These are phyloP conservation scores for Populus hybrid DNA, from an alignment of 441 rosid species.

Conservation along the genomic window DNA sequence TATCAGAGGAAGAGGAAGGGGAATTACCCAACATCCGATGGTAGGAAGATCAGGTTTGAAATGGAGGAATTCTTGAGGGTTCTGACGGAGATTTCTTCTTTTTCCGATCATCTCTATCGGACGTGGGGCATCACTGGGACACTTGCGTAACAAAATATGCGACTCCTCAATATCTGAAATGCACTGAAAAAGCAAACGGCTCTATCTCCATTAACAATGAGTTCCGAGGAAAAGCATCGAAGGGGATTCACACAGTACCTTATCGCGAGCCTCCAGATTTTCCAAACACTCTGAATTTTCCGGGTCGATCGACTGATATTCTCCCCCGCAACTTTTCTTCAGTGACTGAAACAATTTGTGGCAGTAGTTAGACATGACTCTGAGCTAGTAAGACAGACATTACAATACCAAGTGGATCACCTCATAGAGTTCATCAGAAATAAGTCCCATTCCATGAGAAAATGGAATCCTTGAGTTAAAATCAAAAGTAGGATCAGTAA, in stretches of 20 bases:
- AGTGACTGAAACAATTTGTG: slow-evolving; percentile 36
- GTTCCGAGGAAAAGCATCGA: not conserved
- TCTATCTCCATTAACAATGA: not conserved
- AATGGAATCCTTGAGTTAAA: slow-evolving; percentile 35
- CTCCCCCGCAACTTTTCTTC: slow-evolving; percentile 43
- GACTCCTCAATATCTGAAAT: slow-evolving; percentile 17
- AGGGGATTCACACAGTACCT: slow-evolving; percentile 23
- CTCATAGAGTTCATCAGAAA: slow-evolving; percentile 43
- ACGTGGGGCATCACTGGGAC: slow-evolving; percentile 31
- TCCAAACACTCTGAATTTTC: slow-evolving; percentile 40
- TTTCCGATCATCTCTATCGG: slow-evolving; percentile 13
- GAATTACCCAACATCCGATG: slow-evolving; percentile 43
- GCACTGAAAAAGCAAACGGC: slow-evolving; percentile 34
- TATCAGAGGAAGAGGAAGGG: not conserved
- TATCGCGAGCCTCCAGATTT: slow-evolving; percentile 20
- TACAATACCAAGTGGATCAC: slow-evolving; percentile 12
- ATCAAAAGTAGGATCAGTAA: slow-evolving; percentile 30
- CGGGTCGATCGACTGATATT: slow-evolving; percentile 34
- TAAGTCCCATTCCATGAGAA: slow-evolving; percentile 43
- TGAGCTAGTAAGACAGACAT: not conserved
- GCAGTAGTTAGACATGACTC: not conserved
- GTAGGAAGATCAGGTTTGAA: slow-evolving; percentile 30
- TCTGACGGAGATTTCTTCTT: slow-evolving; percentile 38
- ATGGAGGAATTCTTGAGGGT: slow-evolving; percentile 14
- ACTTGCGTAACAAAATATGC: slow-evolving; percentile 48